These are phyloP conservation scores for Plasmodium malariae DNA, from an alignment of 169 alveolate species.

Conservation along the genomic window DNA sequence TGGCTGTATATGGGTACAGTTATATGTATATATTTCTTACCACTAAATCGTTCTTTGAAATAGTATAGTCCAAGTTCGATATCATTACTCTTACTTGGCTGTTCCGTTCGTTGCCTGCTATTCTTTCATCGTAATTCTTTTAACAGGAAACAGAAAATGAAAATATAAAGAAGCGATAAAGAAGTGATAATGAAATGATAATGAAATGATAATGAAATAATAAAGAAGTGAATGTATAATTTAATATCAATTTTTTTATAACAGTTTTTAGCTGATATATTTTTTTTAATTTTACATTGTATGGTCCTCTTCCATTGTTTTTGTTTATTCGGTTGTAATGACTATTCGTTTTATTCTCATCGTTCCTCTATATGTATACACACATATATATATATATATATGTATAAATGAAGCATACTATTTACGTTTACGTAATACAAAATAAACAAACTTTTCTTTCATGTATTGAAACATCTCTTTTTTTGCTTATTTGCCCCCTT, in stretches of 20 bases:
- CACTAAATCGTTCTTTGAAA: conserved; percentile 61
- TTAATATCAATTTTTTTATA: too few relatives aligned
- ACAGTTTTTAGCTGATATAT: too few relatives aligned
- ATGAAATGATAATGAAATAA: too few relatives aligned
- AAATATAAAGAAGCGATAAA: not conserved
- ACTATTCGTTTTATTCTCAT: conserved; percentile 30
- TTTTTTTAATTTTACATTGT: conserved; percentile 22
- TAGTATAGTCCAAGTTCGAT: conserved; percentile 68
- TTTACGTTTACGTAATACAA: too few relatives aligned
- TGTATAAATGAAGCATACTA: too few relatives aligned
- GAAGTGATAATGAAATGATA: not conserved
- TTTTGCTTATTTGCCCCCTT: not conserved
- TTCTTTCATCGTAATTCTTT: conserved; percentile 40
- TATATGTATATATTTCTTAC: conserved; percentile 12
- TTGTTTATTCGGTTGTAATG: conserved; percentile 48
- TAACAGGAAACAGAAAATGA: not conserved
- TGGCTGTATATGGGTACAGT: not conserved
- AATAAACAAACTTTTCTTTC: too few relatives aligned
- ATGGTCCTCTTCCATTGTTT: conserved; percentile 4
- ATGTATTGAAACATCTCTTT: too few relatives aligned
- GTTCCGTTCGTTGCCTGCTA: conserved; percentile 1
- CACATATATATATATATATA: too few relatives aligned
- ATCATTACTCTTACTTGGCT: conserved; percentile 35
- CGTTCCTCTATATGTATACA: conserved; percentile 29
- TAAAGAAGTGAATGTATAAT: too few relatives aligned